phyloP scores from a whole-genome alignment of 306 rosid species.

The Quercus ilex region DNA sequence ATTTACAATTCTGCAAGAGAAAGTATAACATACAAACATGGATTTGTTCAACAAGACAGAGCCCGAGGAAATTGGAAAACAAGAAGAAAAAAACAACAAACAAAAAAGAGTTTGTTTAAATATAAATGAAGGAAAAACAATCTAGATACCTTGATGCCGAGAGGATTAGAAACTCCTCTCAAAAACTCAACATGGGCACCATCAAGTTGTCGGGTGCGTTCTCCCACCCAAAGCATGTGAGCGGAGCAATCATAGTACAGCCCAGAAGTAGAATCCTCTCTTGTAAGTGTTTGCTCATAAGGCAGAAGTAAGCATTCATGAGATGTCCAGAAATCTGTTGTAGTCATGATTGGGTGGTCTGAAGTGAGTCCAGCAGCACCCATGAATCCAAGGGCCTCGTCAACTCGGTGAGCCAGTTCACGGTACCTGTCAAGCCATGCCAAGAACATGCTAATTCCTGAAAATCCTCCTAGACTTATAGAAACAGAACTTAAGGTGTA shows the following conservation, averaged over 20 bases:
- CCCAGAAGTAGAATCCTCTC: slow-evolving; percentile 46
- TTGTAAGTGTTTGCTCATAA: slow-evolving; percentile 44
- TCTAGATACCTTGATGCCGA: slow-evolving; percentile 39
- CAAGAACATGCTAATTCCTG: background rate
- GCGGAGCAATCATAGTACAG: slow-evolving; percentile 44
- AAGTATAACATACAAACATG: background rate
- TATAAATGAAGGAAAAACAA: background rate
- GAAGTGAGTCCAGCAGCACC: slow-evolving; percentile 33
- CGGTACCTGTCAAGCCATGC: slow-evolving; percentile 23
- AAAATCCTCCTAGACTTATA: background rate
- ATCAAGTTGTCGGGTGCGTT: slow-evolving; percentile 45
- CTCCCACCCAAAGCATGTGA: slow-evolving; percentile 51
- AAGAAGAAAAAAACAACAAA: too few species aligned
- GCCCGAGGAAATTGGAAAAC: background rate
- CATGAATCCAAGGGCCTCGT: slow-evolving; percentile 48
- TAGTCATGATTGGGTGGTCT: slow-evolving; percentile 38
- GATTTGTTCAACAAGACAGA: background rate
- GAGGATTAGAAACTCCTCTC: slow-evolving; percentile 45
- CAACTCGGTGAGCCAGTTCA: slow-evolving; percentile 40
- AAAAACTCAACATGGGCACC: slow-evolving; percentile 47
- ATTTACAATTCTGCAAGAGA: background rate
- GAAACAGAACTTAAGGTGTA: background rate
- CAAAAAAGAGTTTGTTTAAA: background rate
- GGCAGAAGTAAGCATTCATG: slow-evolving; percentile 50
- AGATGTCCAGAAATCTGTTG: slow-evolving; percentile 48